phyloP scores from a whole-genome alignment of 1,139 yeast species.

The Suhomyces wounanorum region DNA sequence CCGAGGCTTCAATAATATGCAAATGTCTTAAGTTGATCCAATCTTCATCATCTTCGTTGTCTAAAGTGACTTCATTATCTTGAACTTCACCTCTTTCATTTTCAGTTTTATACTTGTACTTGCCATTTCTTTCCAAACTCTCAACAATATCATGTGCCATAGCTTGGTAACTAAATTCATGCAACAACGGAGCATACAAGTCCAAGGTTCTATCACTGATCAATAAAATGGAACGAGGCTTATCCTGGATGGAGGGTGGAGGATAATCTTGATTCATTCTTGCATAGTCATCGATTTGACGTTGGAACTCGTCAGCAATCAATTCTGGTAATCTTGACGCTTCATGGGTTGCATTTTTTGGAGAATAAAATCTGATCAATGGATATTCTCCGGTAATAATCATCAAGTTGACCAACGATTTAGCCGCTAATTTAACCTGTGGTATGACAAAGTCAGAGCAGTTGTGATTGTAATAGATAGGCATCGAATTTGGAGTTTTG shows the following conservation, averaged over 20 bases:
- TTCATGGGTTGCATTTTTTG: constrained; percentile 46
- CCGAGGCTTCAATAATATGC: constrained; percentile 78
- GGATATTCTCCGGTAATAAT: constrained; percentile 88
- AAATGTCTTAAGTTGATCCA: constrained; percentile 75
- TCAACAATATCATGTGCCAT: constrained; percentile 78
- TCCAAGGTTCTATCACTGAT: constrained; percentile 85
- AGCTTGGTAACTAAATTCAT: constrained; percentile 93
- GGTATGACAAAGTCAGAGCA: constrained; percentile 63
- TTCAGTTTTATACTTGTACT: constrained; percentile 63
- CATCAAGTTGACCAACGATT: constrained; percentile 67
- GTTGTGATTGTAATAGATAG: constrained; percentile 67
- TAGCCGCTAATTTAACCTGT: constrained; percentile 62
- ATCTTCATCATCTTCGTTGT: constrained; percentile 68
- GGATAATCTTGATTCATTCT: constrained; percentile 65
- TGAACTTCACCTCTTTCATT: constrained; percentile 57
- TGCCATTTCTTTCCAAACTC: constrained; percentile 50
- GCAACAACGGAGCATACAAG: constrained; percentile 79
- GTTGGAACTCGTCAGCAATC: constrained; percentile 74
- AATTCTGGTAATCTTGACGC: constrained; percentile 70
- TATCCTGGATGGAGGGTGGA: constrained; percentile 53
- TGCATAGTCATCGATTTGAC: constrained; percentile 72
- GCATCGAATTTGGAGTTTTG: constrained; percentile 58
- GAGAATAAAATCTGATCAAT: constrained; percentile 68
- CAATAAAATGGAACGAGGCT: constrained; percentile 73
- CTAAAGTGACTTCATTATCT: constrained; percentile 44